Base-by-base conservation (phyloP, 2,329 filamentous ascomycete species). In the Karstenula rhodostoma region DNA sequence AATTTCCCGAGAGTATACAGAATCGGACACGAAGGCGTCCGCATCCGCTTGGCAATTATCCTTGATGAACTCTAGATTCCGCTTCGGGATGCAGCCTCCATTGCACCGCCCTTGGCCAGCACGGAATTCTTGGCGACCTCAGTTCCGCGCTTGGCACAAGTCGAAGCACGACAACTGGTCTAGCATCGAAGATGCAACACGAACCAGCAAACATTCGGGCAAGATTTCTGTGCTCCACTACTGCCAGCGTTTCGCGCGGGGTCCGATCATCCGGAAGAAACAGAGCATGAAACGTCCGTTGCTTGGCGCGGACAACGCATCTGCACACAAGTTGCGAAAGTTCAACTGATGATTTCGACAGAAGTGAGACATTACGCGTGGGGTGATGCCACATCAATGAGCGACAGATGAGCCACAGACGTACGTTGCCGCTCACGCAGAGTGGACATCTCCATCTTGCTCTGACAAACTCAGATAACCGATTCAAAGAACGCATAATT, bases 71-170 rank as follows among this genome's bases (percentile, higher is more conserved):
- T 56, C 19, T 46, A 57, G 47, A 55, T 58, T 63, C 56, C 52
- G 27, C 50, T 17, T 23, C 33, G 35, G 48, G 49, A 44, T 57
- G 53, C 57, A 59, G 37, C 43, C 43, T 58, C 57, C 60, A 55
- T 63, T 63, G 54, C 54, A 59, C 62, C 58, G 59, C 59, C 15
- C 65, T 67, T 67, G 65, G 65, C 27, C 33, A 47, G 19, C 32
- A 58, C 64, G 60, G 64, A 61, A 67, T 61, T 47, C 64, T 67
- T 67, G 64, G 64, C 62, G 17, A 35, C 17, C 43, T 48, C 27
- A 46, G 48, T 56, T 65, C 65, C 65, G 63, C 63, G 57, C 65
- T 67, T 67, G 65, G 65, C 65, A 57, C n/a, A 48, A 52, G 29
- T 50, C 35, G 17, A 22, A 56, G 10, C 29, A 33, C 4, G 12